These are phyloP conservation scores for Salvia splendens DNA, from an alignment of 257 asterid species.

Conservation along the genomic window DNA sequence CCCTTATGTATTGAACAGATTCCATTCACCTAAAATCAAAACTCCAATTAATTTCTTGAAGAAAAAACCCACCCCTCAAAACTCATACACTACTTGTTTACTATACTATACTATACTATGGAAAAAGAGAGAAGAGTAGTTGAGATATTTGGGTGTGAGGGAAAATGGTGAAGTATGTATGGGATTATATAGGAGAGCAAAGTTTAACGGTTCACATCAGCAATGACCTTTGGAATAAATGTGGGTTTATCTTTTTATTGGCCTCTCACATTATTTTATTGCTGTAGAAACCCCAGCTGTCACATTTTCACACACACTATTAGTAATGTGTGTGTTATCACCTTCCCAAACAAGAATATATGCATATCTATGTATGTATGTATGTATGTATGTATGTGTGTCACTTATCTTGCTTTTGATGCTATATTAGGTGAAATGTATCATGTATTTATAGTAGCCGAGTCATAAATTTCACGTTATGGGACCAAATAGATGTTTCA, in stretches of 20 bases:
- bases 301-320: slow-evolving; percentile 17
- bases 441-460: too few relatives aligned
- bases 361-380: not conserved
- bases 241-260: slow-evolving; percentile 54
- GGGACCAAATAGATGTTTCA: too few relatives aligned
- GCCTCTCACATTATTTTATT: slow-evolving; percentile 36
- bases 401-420: too few relatives aligned
- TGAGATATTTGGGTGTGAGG: slow-evolving; percentile 44
- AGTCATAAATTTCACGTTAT: too few relatives aligned
- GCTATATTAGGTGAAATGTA: not conserved
- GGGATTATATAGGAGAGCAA: slow-evolving; percentile 53
- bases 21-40: slow-evolving; percentile 8
- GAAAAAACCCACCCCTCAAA: not conserved
- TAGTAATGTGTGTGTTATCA: slow-evolving; percentile 14
- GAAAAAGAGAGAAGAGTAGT: slow-evolving; percentile 33
- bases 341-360: slow-evolving; percentile 17
- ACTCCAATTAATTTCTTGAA: slow-evolving; percentile 33
- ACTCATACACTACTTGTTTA: not conserved
- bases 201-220: slow-evolving; percentile 44
- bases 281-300: slow-evolving; percentile 20
- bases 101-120: not conserved
- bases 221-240: slow-evolving; percentile 54
- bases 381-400: not conserved
- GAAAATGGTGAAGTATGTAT: slow-evolving; percentile 31
- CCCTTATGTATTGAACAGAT: slow-evolving; percentile 29